A percentile compares a stretch with the other conserved stretches of the same genome.
phyloP scores from a whole-genome alignment of 352 stramenopile species.

The Globisporangium okanoganense region DNA sequence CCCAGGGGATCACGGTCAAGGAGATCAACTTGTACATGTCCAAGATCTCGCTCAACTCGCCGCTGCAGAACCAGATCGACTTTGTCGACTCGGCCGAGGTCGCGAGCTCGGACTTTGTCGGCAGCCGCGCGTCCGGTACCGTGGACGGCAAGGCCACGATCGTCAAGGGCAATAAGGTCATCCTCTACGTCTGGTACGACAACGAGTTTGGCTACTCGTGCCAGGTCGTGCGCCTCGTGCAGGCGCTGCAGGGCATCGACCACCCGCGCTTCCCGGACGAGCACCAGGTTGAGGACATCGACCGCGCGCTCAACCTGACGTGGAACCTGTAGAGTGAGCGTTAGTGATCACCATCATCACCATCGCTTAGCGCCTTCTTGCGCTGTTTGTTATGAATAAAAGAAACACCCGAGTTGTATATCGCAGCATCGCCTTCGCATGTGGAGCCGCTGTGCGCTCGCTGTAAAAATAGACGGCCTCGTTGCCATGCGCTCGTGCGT shows the following conservation, averaged over 20 bases:
- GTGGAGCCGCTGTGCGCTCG: background rate
- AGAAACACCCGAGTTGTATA: background rate
- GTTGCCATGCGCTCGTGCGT: background rate
- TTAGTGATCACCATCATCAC: background rate
- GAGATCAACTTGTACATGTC: slow-evolving; percentile 79
- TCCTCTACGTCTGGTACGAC: slow-evolving; percentile 90
- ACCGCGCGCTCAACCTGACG: slow-evolving; percentile 52
- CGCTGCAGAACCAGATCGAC: slow-evolving; percentile 87
- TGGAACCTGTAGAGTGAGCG: slow-evolving; percentile 30
- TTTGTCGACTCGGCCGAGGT: slow-evolving; percentile 83
- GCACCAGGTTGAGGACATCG: slow-evolving; percentile 63
- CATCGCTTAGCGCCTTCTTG: background rate
- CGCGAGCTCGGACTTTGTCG: slow-evolving; percentile 83
- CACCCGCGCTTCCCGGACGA: slow-evolving; percentile 70
- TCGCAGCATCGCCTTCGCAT: background rate
- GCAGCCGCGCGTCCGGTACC: slow-evolving; percentile 62
- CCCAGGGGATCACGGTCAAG: slow-evolving; percentile 53
- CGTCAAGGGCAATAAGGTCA: slow-evolving; percentile 77
- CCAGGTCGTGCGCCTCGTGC: slow-evolving; percentile 80
- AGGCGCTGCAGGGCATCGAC: slow-evolving; percentile 76
- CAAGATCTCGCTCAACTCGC: slow-evolving; percentile 77
- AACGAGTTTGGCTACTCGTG: slow-evolving; percentile 90
- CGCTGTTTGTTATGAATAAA: background rate
- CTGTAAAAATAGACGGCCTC: background rate
- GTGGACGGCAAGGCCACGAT: slow-evolving; percentile 86